phyloP scores from a whole-genome alignment of 768 basidiomycete genomes.

The Boletus rufocinnamomeus region DNA sequence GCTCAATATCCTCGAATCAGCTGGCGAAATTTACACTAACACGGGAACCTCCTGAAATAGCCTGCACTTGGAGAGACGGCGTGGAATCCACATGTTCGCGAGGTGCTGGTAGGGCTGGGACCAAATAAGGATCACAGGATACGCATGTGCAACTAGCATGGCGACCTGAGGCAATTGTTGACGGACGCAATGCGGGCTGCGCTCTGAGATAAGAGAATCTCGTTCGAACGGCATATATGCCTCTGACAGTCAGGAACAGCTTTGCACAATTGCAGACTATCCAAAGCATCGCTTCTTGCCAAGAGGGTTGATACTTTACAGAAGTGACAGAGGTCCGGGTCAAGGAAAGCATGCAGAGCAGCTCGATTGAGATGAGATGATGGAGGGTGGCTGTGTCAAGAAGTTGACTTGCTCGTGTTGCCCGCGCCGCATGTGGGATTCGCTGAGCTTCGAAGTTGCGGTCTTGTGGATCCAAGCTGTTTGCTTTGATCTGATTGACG shows the following conservation, averaged over 20 bases:
- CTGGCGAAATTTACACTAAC: background rate
- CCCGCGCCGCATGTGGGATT: background rate
- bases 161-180: background rate
- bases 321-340: background rate
- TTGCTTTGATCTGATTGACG: background rate
- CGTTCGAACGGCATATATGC: slow-evolving; percentile 11
- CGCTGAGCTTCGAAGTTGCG: background rate
- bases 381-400: background rate
- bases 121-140: background rate
- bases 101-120: background rate
- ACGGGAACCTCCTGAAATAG: background rate
- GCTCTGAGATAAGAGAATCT: background rate
- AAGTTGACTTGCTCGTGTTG: background rate
- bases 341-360: background rate
- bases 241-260: background rate
- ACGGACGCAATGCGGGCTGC: background rate
- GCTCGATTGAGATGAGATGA: background rate
- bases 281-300: background rate
- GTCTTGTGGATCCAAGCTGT: background rate
- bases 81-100: background rate
- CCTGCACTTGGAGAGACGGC: background rate
- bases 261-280: background rate
- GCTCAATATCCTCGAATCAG: background rate
- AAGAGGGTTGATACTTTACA: background rate
- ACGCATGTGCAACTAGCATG: background rate